Base-by-base conservation (phyloP, 116 monocot species). In the Zostera marina region DNA sequence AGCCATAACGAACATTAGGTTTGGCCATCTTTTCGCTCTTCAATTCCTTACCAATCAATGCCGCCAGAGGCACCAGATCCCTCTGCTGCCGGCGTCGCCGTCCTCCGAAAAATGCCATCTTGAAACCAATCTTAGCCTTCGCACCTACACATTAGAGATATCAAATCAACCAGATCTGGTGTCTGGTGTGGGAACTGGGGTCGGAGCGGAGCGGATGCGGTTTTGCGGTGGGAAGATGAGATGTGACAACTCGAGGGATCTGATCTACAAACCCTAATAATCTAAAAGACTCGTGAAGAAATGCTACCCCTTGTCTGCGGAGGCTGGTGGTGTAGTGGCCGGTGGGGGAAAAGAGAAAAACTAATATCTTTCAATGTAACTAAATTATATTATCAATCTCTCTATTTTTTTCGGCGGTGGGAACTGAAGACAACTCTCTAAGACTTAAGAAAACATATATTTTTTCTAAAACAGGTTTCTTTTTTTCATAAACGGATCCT, bases 41-140 rank as follows among this genome's bases (percentile, higher is more conserved):
- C 72, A 81, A 24, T 62, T 92, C 92, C 65, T 73, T 60, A 11
- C 78, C 70, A 16, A 92, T 80, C 59, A 92, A 67, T 53, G 78
- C 74, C 70, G 92, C 87, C 56, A 92, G 72, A 9, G 92, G 87
- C 70, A 71, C 64, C 42, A 71, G 71, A 64, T 59, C 64, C 16
- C 46, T 20, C 20, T 62, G 44, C 22, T 19, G 17, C 19, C 41
- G 21, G 41, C 57, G 25, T n/a, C 63, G 63, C 42, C 51, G 40
- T 13, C 54, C 65, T 15, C 65, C 53, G 3, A 65, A 43, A 11
- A 59, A 20, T 2, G 43, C 43, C 59, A 59, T 59, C 12, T 12
- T 22, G 41, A 7, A 12, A 42, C 13, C 8, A 32, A 26, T 14
- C 41, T 52, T 26, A 42, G 42, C 20, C 14, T 42, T 61, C 44